Evolutionary conservation across 768 basidiomycete species (phyloP), one percentile per base, ranked within the genome.

Genomic region (Mycena galericulata): DNA sequence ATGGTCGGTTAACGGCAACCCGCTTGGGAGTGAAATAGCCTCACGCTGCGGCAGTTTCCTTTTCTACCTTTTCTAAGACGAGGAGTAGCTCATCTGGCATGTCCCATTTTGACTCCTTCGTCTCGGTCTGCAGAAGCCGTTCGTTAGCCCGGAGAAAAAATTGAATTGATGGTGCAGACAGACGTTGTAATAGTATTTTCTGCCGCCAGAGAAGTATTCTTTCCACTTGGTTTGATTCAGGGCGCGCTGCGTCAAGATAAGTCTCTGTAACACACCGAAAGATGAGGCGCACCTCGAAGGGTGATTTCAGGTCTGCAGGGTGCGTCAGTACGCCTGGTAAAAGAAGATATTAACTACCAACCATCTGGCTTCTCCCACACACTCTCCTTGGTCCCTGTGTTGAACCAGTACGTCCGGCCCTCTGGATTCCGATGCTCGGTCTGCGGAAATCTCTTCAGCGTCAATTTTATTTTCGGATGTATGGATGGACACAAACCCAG

Each of bases 281-380:
- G 32, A 45, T 64, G 34, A 65, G 45, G 65, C 84, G 68, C 74
- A 96, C 93, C 86, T 98, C 97, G 71, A 96, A 95, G 2, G 96
- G 93, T 0, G 94, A 91, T 81, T 97, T 98, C 55, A 99, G 84
- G 26, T 94, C 96, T 93, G 65, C 41, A 29, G 40, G 55, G 27
- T 68, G 34, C 72, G 15, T 71, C 69, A 56, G 69, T 26, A 46
- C 18, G 62, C 12, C 45, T 11, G n/a, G 29, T 27, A 27, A 27
- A 15, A 53, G 26, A 41, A 41, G 43, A 46, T 59, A n/a, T 34
- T 18, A n/a, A 50, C 22, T 17, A 74, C 86, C 73, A 73, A 93
- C 93, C 94, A 78, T 97, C 94, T 67, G 98, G 98, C 78, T 99
- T 99, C 81, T 98, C 97, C 97, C 97, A 99, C 58, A 97, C 95